phyloP scores from a whole-genome alignment of 2,329 filamentous ascomycete genomes.

The Beauveria medogensis region DNA sequence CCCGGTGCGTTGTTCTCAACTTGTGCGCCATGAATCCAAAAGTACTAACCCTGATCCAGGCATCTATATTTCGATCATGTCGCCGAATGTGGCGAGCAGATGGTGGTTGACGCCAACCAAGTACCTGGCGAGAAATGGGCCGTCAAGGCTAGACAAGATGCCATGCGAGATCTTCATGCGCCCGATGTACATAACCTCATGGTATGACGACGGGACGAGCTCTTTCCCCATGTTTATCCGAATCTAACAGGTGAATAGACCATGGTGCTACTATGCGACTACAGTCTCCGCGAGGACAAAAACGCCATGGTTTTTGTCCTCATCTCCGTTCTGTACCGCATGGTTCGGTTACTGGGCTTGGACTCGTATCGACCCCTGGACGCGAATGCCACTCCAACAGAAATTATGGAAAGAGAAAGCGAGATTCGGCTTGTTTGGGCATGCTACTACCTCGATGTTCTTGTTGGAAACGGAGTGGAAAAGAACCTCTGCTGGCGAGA shows the following conservation, averaged over 20 bases:
- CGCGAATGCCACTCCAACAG: neutral
- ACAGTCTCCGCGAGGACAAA: slow-evolving; percentile 16
- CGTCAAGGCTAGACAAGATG: slow-evolving; percentile 14
- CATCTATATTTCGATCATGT: slow-evolving; percentile 15
- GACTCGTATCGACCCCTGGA: slow-evolving; percentile 13
- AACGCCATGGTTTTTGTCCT: slow-evolving; percentile 18
- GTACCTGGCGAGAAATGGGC: slow-evolving; percentile 17
- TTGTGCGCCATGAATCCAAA: neutral
- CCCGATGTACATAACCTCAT: slow-evolving; percentile 17
- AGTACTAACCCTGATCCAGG: neutral
- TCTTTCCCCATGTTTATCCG: slow-evolving; percentile 13
- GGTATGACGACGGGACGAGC: slow-evolving; percentile 10
- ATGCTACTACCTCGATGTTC: slow-evolving; percentile 17
- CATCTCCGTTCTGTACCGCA: slow-evolving; percentile 16
- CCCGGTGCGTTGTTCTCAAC: slow-evolving; percentile 12
- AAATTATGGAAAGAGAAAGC: slow-evolving; percentile 14
- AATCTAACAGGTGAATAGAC: slow-evolving; percentile 15
- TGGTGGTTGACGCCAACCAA: slow-evolving; percentile 4
- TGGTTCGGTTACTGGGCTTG: slow-evolving; percentile 16
- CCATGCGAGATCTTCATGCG: slow-evolving; percentile 14
- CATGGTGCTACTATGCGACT: slow-evolving; percentile 17
- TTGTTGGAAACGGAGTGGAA: slow-evolving; percentile 16
- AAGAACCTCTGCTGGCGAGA: slow-evolving; percentile 18
- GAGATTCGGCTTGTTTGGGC: slow-evolving; percentile 19
- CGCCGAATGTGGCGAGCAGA: neutral